phyloP scores from a whole-genome alignment of 331 rosid genomes.

The Quercus tomentella region DNA sequence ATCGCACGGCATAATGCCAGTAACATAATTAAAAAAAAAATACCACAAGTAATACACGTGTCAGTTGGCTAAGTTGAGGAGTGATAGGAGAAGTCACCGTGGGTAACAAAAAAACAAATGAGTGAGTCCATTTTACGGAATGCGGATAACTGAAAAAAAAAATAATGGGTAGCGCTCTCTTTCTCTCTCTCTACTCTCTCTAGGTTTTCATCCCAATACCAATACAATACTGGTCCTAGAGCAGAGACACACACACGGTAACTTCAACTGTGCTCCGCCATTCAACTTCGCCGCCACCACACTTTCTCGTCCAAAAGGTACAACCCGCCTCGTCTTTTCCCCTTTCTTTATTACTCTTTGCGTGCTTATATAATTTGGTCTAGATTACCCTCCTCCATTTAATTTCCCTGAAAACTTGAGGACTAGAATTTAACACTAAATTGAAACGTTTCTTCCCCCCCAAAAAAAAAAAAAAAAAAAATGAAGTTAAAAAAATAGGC shows the following conservation, averaged over 20 bases:
- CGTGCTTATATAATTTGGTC: not conserved
- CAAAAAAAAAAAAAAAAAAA: not conserved
- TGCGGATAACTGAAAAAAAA: not conserved
- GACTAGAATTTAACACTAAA: not conserved
- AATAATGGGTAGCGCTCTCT: not conserved
- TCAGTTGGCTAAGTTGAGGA: too few species aligned
- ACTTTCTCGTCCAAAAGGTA: not conserved
- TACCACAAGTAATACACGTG: too few species aligned
- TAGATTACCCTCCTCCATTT: not conserved
- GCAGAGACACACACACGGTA: not conserved
- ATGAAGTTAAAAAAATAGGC: not conserved
- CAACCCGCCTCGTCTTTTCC: not conserved
- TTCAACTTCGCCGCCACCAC: not conserved
- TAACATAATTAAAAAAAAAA: too few species aligned
- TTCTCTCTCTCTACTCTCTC: not conserved
- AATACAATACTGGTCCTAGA: not conserved
- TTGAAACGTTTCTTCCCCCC: not conserved
- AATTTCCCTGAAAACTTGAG: not conserved
- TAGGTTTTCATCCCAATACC: not conserved
- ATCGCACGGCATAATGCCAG: too few species aligned
- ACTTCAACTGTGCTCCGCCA: not conserved
- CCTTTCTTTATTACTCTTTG: not conserved
- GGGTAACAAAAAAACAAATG: too few species aligned
- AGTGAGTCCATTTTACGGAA: not conserved
- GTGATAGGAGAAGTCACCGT: too few species aligned